A percentile compares a stretch with the other conserved stretches of the same genome.
phyloP scores from a whole-genome alignment of 2,329 filamentous ascomycete species.

The Alternaria solani region DNA sequence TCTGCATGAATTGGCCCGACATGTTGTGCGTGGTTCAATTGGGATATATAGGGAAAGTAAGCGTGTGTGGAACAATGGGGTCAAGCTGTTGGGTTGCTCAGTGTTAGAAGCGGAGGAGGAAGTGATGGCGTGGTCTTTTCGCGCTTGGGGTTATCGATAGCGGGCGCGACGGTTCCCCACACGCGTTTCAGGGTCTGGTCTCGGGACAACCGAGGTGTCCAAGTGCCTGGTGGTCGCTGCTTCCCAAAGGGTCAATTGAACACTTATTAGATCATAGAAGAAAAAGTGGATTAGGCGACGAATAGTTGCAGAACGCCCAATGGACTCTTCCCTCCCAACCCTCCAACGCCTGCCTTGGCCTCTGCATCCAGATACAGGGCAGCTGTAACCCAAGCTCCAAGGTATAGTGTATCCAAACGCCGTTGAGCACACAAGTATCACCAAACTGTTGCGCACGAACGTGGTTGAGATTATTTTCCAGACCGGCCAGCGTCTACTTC shows the following conservation, averaged over 20 bases:
- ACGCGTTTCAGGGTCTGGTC: not conserved
- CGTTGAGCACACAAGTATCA: constrained; percentile 2
- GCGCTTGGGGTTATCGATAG: constrained; percentile 6
- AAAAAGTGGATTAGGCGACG: not conserved
- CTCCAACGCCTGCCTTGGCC: not conserved
- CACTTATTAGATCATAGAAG: not conserved
- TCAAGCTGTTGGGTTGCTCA: not conserved
- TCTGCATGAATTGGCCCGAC: constrained; percentile 22
- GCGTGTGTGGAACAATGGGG: not conserved
- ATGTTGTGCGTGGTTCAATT: constrained; percentile 12
- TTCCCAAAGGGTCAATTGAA: not conserved
- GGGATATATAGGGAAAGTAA: too few species aligned
- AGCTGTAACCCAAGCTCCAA: not conserved
- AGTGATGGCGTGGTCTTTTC: constrained; percentile 5
- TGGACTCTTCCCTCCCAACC: not conserved
- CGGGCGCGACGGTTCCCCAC: not conserved
- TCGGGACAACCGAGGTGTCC: not conserved
- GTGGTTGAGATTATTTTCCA: not conserved
- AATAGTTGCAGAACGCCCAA: not conserved
- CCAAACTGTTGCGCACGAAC: constrained; percentile 1
- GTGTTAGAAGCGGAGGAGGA: not conserved
- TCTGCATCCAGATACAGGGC: not conserved
- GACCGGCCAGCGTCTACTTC: constrained; percentile 49
- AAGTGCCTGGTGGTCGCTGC: not conserved
- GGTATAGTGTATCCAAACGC: constrained; percentile 11